Conservation (phyloP, 768 basidiomycete genomes). For the Kwoniella newhampshirensis region DNA sequence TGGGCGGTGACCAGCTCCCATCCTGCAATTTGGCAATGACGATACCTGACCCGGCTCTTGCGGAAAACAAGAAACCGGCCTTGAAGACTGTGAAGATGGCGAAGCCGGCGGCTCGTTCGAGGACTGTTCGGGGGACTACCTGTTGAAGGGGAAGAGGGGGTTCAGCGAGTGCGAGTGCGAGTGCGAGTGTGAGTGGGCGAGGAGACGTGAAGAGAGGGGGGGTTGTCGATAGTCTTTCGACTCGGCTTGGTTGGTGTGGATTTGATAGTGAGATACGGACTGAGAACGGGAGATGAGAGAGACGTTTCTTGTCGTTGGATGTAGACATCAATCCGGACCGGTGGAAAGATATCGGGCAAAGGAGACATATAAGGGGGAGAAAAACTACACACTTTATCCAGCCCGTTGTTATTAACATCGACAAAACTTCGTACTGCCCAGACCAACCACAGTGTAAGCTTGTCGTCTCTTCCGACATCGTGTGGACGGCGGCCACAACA, state of each 20-base stretch:
- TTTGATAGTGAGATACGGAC: too few relatives aligned
- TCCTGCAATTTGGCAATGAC: slow-evolving; percentile 81
- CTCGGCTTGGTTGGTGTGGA: too few relatives aligned
- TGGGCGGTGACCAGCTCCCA: slow-evolving; percentile 91
- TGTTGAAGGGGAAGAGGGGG: slow-evolving; percentile 27
- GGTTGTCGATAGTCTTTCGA: too few relatives aligned
- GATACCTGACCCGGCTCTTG: slow-evolving; percentile 78
- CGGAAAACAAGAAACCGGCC: slow-evolving; percentile 66
- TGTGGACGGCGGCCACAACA: not conserved
- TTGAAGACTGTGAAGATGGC: slow-evolving; percentile 58
- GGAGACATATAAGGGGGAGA: too few relatives aligned
- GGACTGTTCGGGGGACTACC: slow-evolving; percentile 62
- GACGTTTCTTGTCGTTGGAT: too few relatives aligned
- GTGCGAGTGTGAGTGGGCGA: not conserved
- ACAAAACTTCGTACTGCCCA: slow-evolving; percentile 77
- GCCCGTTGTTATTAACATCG: slow-evolving; percentile 72
- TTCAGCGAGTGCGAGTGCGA: slow-evolving; percentile 5
- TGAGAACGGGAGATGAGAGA: too few relatives aligned
- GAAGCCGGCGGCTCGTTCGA: slow-evolving; percentile 69
- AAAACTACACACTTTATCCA: slow-evolving; percentile 64
- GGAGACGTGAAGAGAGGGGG: not conserved
- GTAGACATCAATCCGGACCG: too few relatives aligned
- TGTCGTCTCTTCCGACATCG: not conserved
- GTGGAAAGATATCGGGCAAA: too few relatives aligned
- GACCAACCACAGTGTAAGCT: not conserved